Evolutionary conservation across 306 rosid species (phyloP).

Genomic region (Prunus padus): DNA sequence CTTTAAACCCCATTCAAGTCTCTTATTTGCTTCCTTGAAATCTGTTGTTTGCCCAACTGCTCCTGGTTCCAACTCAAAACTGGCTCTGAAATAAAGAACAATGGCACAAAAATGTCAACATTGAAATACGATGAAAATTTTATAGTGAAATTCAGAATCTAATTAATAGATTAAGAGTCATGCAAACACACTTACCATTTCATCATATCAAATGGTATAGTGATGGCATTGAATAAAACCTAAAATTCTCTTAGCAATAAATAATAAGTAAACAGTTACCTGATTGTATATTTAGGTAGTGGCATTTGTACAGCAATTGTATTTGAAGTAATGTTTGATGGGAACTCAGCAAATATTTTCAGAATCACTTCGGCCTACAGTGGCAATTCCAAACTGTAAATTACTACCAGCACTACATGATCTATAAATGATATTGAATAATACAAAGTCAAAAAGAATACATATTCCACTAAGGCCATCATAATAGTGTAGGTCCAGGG

Average conservation of each 20-base stretch:
- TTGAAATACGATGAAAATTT: neutral
- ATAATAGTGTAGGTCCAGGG: neutral
- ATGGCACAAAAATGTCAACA: neutral
- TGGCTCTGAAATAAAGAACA: constrained; percentile 50
- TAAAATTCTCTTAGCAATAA: constrained; percentile 5
- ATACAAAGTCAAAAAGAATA: neutral
- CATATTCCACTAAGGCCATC: neutral
- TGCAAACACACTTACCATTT: constrained; percentile 8
- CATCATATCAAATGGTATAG: constrained; percentile 16
- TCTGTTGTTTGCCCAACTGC: constrained; percentile 73
- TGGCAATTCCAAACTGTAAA: neutral
- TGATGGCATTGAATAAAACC: constrained; percentile 28
- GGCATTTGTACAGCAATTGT: constrained; percentile 76
- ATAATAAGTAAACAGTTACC: constrained; percentile 16
- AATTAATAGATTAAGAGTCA: neutral
- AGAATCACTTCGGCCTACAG: constrained; percentile 74
- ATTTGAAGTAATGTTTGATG: constrained; percentile 73
- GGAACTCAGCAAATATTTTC: constrained; percentile 69
- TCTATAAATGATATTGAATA: neutral
- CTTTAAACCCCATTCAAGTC: constrained; percentile 74
- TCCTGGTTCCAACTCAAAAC: constrained; percentile 82
- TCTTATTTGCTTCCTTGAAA: constrained; percentile 75
- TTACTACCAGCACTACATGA: neutral
- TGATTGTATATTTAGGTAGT: constrained; percentile 60
- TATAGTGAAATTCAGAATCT: neutral